Evolutionary conservation across 1,284 basidiomycete genomes (phyloP).

Genomic region (Ceratobasidium sp.): DNA sequence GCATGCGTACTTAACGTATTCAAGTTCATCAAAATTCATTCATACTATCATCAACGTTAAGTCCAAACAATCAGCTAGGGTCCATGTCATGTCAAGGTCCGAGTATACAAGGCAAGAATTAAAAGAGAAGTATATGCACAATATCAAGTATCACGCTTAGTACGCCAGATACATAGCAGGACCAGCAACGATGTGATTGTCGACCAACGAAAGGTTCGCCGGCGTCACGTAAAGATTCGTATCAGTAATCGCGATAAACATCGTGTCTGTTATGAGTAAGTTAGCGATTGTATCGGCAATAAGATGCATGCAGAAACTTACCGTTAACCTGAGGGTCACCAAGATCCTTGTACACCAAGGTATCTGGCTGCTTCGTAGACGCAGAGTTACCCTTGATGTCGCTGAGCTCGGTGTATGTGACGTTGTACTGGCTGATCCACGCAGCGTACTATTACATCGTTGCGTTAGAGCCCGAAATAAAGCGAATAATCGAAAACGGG

Average conservation of each 20-base stretch:
- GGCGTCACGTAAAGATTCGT: conserved; percentile 65
- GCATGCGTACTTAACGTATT: too few relatives aligned
- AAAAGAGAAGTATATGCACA: neutral
- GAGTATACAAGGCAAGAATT: neutral
- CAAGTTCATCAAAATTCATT: conserved; percentile 75
- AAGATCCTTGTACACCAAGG: conserved; percentile 55
- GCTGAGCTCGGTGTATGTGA: conserved; percentile 66
- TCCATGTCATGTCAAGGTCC: neutral
- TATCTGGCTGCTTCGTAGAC: conserved; percentile 62
- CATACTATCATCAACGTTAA: conserved; percentile 60
- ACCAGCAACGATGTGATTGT: conserved; percentile 67
- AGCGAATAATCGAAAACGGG: neutral
- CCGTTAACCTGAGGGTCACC: conserved; percentile 56
- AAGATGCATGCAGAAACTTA: neutral
- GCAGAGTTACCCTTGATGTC: conserved; percentile 59
- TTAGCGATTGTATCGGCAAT: neutral
- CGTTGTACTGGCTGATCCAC: conserved; percentile 71
- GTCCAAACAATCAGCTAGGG: conserved; percentile 51
- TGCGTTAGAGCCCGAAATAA: neutral
- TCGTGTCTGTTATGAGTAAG: conserved; percentile 54
- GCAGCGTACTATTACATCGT: conserved; percentile 55
- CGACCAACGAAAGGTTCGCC: conserved; percentile 65
- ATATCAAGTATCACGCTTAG: neutral
- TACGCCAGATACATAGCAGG: conserved; percentile 62
- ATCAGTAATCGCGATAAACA: conserved; percentile 69